phyloP scores from a whole-genome alignment of 2,329 filamentous ascomycete species.

The Colletotrichum kahawae region DNA sequence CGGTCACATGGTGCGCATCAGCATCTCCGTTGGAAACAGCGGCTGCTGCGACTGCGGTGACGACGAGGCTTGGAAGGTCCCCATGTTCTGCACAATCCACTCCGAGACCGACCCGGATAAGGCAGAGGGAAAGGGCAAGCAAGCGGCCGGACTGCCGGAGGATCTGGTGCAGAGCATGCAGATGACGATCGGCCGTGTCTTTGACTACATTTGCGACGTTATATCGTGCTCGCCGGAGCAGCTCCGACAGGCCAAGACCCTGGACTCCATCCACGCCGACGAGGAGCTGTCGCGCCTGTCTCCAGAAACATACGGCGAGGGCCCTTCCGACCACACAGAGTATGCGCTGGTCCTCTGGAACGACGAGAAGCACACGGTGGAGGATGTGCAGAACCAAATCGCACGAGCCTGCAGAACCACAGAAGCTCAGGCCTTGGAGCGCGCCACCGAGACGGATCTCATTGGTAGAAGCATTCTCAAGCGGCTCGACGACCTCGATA shows the following conservation, averaged over 20 bases:
- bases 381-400: slow-evolving; percentile 89
- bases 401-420: slow-evolving; percentile 84
- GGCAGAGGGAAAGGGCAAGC: slow-evolving; percentile 66
- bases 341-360: slow-evolving; percentile 94
- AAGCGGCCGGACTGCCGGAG: slow-evolving; percentile 66
- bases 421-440: slow-evolving; percentile 69
- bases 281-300: slow-evolving; percentile 80
- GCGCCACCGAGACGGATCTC: slow-evolving; percentile 88
- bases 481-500: slow-evolving; percentile 73
- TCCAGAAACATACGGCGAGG: slow-evolving; percentile 72
- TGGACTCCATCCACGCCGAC: slow-evolving; percentile 80
- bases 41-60: slow-evolving; percentile 98
- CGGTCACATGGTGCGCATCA: slow-evolving; percentile 89
- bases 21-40: slow-evolving; percentile 86
- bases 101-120: slow-evolving; percentile 62
- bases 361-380: slow-evolving; percentile 96
- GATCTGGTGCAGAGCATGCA: slow-evolving; percentile 80
- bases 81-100: slow-evolving; percentile 93
- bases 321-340: slow-evolving; percentile 71
- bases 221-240: slow-evolving; percentile 98
- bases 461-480: slow-evolving; percentile 86
- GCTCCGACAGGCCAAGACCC: slow-evolving; percentile 82
- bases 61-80: slow-evolving; percentile 88
- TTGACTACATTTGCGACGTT: slow-evolving; percentile 97
- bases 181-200: slow-evolving; percentile 82